phyloP scores from a whole-genome alignment of 169 alveolate species.

The Eimeria acervulina region DNA sequence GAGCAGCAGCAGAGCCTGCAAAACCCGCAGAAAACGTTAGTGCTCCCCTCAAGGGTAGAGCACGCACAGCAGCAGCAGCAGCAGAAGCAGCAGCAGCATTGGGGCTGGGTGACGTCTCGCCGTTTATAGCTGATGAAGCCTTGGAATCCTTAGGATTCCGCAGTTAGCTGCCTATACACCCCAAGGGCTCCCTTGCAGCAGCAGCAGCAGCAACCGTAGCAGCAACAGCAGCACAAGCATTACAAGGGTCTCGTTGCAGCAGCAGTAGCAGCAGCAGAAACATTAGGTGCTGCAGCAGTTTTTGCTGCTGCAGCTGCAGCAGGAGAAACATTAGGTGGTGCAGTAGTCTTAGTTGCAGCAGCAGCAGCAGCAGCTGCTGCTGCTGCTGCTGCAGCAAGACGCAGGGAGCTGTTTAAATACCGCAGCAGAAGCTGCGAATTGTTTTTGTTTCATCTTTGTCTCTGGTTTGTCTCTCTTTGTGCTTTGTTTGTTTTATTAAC shows the following conservation, averaged over 20 bases:
- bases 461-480: too few species aligned
- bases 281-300: neutral
- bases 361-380: neutral
- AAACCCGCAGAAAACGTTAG: too few species aligned
- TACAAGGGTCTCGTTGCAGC: neutral
- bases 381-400: neutral
- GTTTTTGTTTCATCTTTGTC: too few species aligned
- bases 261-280: neutral
- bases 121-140: too few species aligned
- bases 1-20: too few species aligned
- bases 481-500: too few species aligned
- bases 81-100: neutral
- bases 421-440: too few species aligned
- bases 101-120: neutral
- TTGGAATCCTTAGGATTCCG: too few species aligned
- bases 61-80: neutral
- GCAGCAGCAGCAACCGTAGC: neutral
- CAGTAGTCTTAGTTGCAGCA: neutral
- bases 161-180: too few species aligned
- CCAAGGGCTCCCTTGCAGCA: neutral
- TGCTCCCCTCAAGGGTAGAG: too few species aligned
- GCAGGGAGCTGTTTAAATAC: neutral
- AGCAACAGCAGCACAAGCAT: neutral
- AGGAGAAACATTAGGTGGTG: neutral
- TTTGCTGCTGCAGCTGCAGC: constrained; percentile 29